Evolutionary conservation across 768 basidiomycete species (phyloP).

Genomic region (Boletales sp.): DNA sequence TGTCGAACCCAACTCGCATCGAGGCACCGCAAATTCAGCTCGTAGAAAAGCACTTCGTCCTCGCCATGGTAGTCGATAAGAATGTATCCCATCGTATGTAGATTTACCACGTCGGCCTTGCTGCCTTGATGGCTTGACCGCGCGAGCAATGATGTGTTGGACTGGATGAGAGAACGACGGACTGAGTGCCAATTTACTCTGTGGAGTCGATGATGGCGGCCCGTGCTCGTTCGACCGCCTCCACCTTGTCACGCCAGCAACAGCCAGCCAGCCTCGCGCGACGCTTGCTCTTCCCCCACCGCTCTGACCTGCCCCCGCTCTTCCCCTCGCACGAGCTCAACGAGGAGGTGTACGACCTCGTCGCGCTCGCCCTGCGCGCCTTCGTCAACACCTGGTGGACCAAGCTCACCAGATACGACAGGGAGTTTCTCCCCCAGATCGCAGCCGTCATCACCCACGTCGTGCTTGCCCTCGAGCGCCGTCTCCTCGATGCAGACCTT

Average conservation of each 20-base stretch:
- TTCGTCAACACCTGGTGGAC: constrained; percentile 86
- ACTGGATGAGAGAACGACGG: neutral
- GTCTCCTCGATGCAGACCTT: constrained; percentile 53
- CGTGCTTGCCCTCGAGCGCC: constrained; percentile 56
- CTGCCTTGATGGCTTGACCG: too few relatives aligned
- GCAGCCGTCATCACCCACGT: constrained; percentile 55
- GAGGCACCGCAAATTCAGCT: constrained; percentile 72
- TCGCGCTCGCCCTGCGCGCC: constrained; percentile 76
- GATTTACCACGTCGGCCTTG: constrained; percentile 80
- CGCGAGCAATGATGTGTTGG: too few relatives aligned
- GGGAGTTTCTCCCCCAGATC: constrained; percentile 73
- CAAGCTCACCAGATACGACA: constrained; percentile 79
- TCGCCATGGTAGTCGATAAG: constrained; percentile 52
- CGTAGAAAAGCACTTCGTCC: constrained; percentile 74
- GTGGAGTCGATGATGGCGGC: too few relatives aligned
- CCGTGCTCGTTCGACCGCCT: constrained; percentile 17
- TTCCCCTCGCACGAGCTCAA: constrained; percentile 57
- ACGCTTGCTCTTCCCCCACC: constrained; percentile 64
- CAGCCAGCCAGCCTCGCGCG: constrained; percentile 40
- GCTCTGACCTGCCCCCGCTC: constrained; percentile 49
- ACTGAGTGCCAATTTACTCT: too few relatives aligned
- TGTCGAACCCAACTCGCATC: constrained; percentile 65
- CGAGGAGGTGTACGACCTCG: constrained; percentile 59
- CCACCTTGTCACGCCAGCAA: constrained; percentile 16
- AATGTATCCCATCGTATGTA: constrained; percentile 53